Evolutionary conservation across 495 filamentous ascomycete genomes (phyloP), one percentile per base, ranked within the genome.

Genomic region (Gamarada debralockiae): DNA sequence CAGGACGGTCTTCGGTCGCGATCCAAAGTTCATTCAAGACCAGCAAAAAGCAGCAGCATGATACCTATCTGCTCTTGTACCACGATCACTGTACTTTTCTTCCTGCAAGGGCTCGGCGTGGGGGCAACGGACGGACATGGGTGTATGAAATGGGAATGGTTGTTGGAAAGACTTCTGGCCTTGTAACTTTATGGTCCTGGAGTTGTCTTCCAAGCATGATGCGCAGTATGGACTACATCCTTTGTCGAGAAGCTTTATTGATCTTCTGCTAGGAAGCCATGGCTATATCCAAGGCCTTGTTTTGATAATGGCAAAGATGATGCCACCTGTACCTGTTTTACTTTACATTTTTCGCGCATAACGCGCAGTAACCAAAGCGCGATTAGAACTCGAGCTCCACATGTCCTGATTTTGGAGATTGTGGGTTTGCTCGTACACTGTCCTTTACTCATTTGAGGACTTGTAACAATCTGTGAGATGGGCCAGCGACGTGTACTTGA

Each of bases 1-100:
- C 38, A 59, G 55, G 41, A 59, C 62, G 4, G 59, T 57, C 29
- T 64, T 55, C 48, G 17, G 53, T n/a, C 50, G 49, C 24, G 61
- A 60, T 29, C 52, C 53, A n/a, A n/a, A n/a, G n/a, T n/a, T n/a
- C n/a, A n/a, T n/a, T n/a, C n/a, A n/a, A n/a, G n/a, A n/a, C n/a
- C n/a, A n/a, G n/a, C n/a, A n/a, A n/a, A n/a, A n/a, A n/a, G 33
- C 29, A 22, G 21, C 31, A 2, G 23, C 23, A 6, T 51, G 29
- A 43, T 34, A 20, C 21, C 17, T 21, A 2, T 23, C 37, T 40
- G 37, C n/a, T 40, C 37, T 40, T 34, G 42, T 9, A 45, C 17
- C 13, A 27, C 22, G 13, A n/a, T n/a, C n/a, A n/a, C n/a, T n/a
- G n/a, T n/a, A n/a, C n/a, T 36, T 36, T 36, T 15, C 33, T 5